Evolutionary conservation across 257 asterid genomes (phyloP).

Genomic region (Phtheirospermum japonicum): DNA sequence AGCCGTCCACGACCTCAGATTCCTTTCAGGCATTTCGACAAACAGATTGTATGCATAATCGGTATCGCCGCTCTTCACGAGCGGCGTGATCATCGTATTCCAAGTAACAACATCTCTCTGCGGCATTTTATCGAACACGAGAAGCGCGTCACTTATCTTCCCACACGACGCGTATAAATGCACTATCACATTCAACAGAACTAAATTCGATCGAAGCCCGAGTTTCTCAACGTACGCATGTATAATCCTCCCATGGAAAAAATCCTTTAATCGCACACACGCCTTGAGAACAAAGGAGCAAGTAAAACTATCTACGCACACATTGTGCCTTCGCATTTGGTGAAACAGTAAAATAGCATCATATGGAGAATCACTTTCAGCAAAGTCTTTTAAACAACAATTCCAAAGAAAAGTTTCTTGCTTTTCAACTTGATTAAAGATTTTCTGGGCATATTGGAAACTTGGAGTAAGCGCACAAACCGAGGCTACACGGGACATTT

Average conservation of each 20-base stretch:
- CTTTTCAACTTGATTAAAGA: slow-evolving; percentile 31
- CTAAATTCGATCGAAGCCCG: slow-evolving; percentile 42
- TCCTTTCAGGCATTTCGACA: slow-evolving; percentile 51
- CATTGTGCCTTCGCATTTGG: slow-evolving; percentile 43
- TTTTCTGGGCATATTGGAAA: slow-evolving; percentile 50
- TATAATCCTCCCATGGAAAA: slow-evolving; percentile 43
- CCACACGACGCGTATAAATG: slow-evolving; percentile 61
- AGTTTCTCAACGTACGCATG: slow-evolving; percentile 52
- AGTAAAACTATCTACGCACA: slow-evolving; percentile 47
- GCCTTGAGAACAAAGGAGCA: slow-evolving; percentile 65
- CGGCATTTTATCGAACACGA: slow-evolving; percentile 53
- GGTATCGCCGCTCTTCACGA: slow-evolving; percentile 44
- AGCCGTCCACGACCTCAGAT: slow-evolving; percentile 70
- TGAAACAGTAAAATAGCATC: slow-evolving; percentile 54
- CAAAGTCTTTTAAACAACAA: slow-evolving; percentile 47
- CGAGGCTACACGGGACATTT: slow-evolving; percentile 52
- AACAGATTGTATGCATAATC: slow-evolving; percentile 52
- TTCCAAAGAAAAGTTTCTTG: slow-evolving; percentile 46
- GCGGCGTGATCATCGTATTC: slow-evolving; percentile 65
- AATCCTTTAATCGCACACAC: slow-evolving; percentile 39
- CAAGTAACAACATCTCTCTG: slow-evolving; percentile 59
- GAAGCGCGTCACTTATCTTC: slow-evolving; percentile 34
- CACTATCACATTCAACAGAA: slow-evolving; percentile 45
- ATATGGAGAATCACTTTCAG: slow-evolving; percentile 44
- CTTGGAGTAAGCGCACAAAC: slow-evolving; percentile 60